Evolutionary conservation across 495 filamentous ascomycete genomes (phyloP), one percentile per base, ranked within the genome.

Genomic region (Aspergillus affinis): DNA sequence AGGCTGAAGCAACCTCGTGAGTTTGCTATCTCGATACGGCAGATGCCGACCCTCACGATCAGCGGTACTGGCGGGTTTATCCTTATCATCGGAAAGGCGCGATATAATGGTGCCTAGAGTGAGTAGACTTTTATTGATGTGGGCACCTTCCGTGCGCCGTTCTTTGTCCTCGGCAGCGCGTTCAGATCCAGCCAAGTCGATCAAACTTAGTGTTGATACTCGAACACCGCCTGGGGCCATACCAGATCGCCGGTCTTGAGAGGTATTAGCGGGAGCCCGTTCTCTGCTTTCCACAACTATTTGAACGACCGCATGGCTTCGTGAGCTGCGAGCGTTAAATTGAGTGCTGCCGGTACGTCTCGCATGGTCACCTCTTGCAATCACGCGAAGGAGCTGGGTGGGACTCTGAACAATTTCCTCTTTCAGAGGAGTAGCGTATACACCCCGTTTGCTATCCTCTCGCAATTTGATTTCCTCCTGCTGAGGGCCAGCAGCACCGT

Each of bases 331-430:
- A 46, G 92, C 82, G 65, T 98, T 98, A 82, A 91, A 98, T 65
- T 98, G 94, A 2, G 94, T 98, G 69, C 92, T 95, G 55, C 90
- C 88, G 4, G 91, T 95, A 58, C 92, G 81, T 60, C 94, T 82
- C 21, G 93, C 91, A 70, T 94, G 86, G 68, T 98, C 94, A 66
- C 94, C 94, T 56, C 95, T 81, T 46, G 95, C 94, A 68, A 98
- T 98, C 15, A 98, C 95, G 54, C 93, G 85, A 55, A 98, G 82
- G 46, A 98, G 84, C 67, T 98, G 94, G 1, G 93, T 97, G 13
- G 94, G 94, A 67, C 91, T 96, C 69, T 98, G 95, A 21, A 98
- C 94, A 67, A 98, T 98, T 69, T 98, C 94, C 75, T 98, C 94
- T 70, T 97, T 98, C 63, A 98, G 74, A 36, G 94, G 94, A 46